Base-by-base conservation (phyloP, 345 rosid species). In the Ceriops tagal region DNA sequence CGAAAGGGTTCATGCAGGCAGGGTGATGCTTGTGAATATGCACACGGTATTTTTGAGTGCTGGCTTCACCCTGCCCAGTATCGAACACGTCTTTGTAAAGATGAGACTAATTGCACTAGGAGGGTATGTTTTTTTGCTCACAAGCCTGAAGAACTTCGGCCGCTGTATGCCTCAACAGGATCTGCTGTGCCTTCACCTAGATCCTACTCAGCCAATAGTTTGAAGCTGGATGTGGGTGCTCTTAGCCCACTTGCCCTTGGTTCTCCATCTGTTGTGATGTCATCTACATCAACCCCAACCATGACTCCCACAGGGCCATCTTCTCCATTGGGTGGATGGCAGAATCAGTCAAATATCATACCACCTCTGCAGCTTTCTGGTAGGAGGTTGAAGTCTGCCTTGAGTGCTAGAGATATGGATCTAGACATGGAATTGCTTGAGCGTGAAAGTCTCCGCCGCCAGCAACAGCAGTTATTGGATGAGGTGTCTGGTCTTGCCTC, bases 1-100 rank as follows among this genome's bases (percentile, higher is more conserved):
- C 86, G 97, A 0, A 93, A 86, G 77, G 98, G 98, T 6, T 83
- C 92, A 0, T 93, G 98, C 78, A 82, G 88, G 64, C 86, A 88
- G 74, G 92, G 92, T 0, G 98, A 93, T 76, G 67, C 75, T 43
- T 91, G 98, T 71, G 97, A 91, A 73, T 91, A 93, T 67, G 97
- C 98, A 32, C 96, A 93, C 61, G 97, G 96, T 66, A 84, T 93
- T 71, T 93, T 93, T 64, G 96, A 93, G 83, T 88, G 91, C 69
- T 93, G 97, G 98, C 96, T 93, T 75, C 98, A 93, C 76, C 98
- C 98, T 53, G 96, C 98, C 10, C 98, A 93, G 77, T 93, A 93
- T 75, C 67, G 97, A 53, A 93, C 96, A 2, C 88, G 96, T 49
- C 82, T 91, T 22, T 93, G 98, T 77, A 93, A 93, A 70, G 97